These are phyloP conservation scores for Psilocybe cubensis DNA, from an alignment of 768 basidiomycete genomes.

Conservation along the genomic window DNA sequence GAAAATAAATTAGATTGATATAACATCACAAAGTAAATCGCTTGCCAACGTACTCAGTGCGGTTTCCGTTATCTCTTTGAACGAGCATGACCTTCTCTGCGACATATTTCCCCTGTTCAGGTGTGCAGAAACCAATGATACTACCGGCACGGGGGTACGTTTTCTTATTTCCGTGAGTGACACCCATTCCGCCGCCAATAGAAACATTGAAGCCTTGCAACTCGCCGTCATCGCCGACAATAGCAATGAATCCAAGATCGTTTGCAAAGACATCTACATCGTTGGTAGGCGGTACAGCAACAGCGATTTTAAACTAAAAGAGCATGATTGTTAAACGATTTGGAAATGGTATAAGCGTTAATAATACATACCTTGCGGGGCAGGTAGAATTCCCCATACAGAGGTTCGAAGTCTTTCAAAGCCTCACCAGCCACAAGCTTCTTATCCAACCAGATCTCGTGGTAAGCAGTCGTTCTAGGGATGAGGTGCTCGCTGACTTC, in stretches of 20 bases:
- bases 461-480: conserved; percentile 91
- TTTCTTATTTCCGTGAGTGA: conserved; percentile 98
- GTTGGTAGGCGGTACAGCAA: conserved; percentile 95
- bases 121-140: conserved; percentile 90
- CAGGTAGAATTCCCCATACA: conserved; percentile 98
- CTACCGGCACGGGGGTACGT: conserved; percentile 92
- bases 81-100: conserved; percentile 94
- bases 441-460: conserved; percentile 99
- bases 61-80: conserved; percentile 96
- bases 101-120: conserved; percentile 81
- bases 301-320: conserved; percentile 90
- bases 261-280: conserved; percentile 96
- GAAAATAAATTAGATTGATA: background rate
- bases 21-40: conserved; percentile 13
- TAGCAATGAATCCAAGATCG: conserved; percentile 96
- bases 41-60: conserved; percentile 69
- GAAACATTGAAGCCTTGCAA: conserved; percentile 93
- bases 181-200: conserved; percentile 98
- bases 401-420: conserved; percentile 90
- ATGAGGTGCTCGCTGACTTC: conserved; percentile 84
- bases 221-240: conserved; percentile 74
- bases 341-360: background rate
- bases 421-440: conserved; percentile 95
- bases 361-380: conserved; percentile 82
- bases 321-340: conserved; percentile 2